A percentile compares a stretch with the other conserved stretches of the same genome.
Conservation (phyloP, 345 rosid genomes). For the Salix purpurea region DNA sequence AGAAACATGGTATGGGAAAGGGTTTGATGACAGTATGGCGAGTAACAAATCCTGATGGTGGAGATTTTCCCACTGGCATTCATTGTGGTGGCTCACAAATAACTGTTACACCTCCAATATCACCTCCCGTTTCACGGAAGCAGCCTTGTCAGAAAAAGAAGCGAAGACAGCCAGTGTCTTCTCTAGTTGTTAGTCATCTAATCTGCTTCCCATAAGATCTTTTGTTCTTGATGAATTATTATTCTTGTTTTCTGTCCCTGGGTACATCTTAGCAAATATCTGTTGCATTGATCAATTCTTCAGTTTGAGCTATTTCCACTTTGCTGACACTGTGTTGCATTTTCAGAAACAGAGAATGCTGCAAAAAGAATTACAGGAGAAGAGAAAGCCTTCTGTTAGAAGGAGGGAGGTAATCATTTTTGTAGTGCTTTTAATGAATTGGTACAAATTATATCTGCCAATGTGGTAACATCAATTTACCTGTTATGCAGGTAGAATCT, state of each 20-base stretch:
- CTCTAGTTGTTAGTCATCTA: conserved; percentile 43
- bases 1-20: conserved; percentile 93
- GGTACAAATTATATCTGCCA: conserved; percentile 14
- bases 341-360: conserved; percentile 55
- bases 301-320: background rate
- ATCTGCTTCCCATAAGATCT: conserved; percentile 2
- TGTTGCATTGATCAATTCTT: conserved; percentile 1
- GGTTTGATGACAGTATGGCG: conserved; percentile 93
- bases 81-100: conserved; percentile 30
- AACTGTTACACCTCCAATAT: conserved; percentile 11
- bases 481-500: conserved; percentile 45
- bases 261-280: background rate
- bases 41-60: conserved; percentile 58
- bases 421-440: background rate
- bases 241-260: background rate
- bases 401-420: conserved; percentile 48
- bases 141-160: conserved; percentile 39
- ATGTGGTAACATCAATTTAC: conserved; percentile 10
- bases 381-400: conserved; percentile 47
- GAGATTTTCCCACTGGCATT: conserved; percentile 51
- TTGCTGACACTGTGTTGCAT: conserved; percentile 19
- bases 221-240: conserved; percentile 8
- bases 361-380: conserved; percentile 43
- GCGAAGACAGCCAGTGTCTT: conserved; percentile 37
- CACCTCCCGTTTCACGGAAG: conserved; percentile 26